These are phyloP conservation scores for Macrophomina pseudophaseolina DNA, from an alignment of 2,329 filamentous ascomycete genomes.

Conservation along the genomic window DNA sequence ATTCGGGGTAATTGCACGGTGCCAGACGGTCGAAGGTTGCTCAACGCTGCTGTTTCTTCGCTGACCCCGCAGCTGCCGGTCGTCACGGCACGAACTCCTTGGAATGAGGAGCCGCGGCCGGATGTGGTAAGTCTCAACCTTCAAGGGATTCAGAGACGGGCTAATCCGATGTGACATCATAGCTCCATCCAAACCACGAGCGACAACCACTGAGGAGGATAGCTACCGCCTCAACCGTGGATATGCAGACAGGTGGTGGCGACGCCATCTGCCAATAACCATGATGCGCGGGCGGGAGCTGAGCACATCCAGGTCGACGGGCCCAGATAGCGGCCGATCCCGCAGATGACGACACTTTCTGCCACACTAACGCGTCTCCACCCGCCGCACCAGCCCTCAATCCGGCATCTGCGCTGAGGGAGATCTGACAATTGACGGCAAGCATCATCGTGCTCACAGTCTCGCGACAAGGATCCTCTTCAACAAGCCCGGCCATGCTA, in stretches of 20 bases:
- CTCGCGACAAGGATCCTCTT: not conserved
- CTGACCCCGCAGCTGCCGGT: constrained; percentile 8
- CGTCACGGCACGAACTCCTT: not conserved
- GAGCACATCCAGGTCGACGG: not conserved
- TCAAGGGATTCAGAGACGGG: not conserved
- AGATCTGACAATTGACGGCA: constrained; percentile 12
- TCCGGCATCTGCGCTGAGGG: not conserved
- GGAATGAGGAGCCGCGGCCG: not conserved
- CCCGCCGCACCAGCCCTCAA: not conserved
- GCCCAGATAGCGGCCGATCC: constrained; percentile 9
- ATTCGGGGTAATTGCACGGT: not conserved
- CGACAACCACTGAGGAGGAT: not conserved
- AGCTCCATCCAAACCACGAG: not conserved
- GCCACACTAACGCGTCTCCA: not conserved
- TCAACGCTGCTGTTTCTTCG: not conserved
- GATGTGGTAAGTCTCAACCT: constrained; percentile 1
- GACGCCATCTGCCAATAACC: not conserved
- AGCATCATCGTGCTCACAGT: not conserved
- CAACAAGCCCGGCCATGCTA: not conserved
- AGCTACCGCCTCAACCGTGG: constrained; percentile 5
- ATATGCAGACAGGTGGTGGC: not conserved
- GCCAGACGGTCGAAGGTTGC: not conserved
- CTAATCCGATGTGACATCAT: constrained; percentile 3
- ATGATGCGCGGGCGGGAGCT: not conserved
- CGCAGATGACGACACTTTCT: constrained; percentile 1